Conservation (phyloP, 2,329 filamentous ascomycete species). For the Talaromyces sp. region DNA sequence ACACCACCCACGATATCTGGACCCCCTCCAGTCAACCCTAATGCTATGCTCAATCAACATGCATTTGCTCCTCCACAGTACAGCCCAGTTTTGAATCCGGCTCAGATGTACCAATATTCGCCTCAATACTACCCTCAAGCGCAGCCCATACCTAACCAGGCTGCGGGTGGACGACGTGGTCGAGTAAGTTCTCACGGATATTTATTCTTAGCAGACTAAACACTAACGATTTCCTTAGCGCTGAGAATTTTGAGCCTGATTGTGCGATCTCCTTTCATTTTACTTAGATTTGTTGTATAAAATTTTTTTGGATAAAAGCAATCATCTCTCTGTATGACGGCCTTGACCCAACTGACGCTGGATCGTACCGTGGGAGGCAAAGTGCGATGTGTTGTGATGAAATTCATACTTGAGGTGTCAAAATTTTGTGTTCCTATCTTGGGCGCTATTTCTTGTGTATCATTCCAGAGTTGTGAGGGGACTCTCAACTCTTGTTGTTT, state of each 20-base stretch:
- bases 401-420: neutral
- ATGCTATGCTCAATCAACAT: slow-evolving; percentile 46
- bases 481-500: neutral
- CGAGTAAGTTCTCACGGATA: slow-evolving; percentile 41
- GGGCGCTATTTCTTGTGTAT: neutral
- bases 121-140: slow-evolving; percentile 45
- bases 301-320: slow-evolving; percentile 25
- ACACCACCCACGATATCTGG: slow-evolving; percentile 29
- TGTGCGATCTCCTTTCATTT: slow-evolving; percentile 3
- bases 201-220: neutral
- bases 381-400: slow-evolving; percentile 16
- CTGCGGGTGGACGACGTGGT: slow-evolving; percentile 49
- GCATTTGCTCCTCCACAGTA: slow-evolving; percentile 42
- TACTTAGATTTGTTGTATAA: slow-evolving; percentile 35
- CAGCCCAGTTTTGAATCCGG: slow-evolving; percentile 39
- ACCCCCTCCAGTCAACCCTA: slow-evolving; percentile 32
- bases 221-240: neutral
- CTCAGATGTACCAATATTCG: slow-evolving; percentile 51
- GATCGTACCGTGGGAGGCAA: slow-evolving; percentile 32
- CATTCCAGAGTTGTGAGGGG: neutral
- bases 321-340: slow-evolving; percentile 29
- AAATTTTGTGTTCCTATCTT: neutral
- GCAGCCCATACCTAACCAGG: slow-evolving; percentile 40
- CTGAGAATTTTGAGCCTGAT: neutral
- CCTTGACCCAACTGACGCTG: slow-evolving; percentile 35